These are phyloP conservation scores for Fusarium gaditjirri DNA, from an alignment of 2,329 filamentous ascomycete species.

Conservation along the genomic window DNA sequence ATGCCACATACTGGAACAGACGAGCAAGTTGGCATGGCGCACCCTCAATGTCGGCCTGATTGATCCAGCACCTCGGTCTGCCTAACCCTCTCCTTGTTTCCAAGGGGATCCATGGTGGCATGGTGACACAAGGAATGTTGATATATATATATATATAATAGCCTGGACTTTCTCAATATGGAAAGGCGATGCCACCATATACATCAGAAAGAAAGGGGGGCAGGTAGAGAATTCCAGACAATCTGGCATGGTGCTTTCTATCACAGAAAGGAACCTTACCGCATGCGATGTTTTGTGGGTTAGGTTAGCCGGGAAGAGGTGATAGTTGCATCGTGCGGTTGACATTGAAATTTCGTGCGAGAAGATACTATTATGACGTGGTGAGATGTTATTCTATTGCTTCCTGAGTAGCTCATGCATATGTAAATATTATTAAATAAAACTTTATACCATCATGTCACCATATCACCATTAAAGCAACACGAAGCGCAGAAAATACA, in stretches of 20 bases:
- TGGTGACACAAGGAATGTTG: background rate
- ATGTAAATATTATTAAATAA: background rate
- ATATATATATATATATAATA: background rate
- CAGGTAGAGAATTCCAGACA: background rate
- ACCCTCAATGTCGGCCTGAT: background rate
- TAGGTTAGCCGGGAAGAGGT: background rate
- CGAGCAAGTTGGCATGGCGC: background rate
- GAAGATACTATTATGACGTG: conserved; percentile 6
- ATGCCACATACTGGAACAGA: background rate
- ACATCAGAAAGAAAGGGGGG: background rate
- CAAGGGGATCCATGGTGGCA: background rate
- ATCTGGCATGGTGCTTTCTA: background rate
- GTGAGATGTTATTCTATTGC: background rate
- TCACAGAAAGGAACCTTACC: background rate
- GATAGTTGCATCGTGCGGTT: background rate
- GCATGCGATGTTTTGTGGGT: background rate
- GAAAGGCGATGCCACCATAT: background rate
- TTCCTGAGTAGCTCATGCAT: background rate
- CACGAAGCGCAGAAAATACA: background rate
- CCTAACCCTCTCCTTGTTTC: background rate
- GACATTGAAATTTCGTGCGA: background rate
- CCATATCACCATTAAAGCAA: background rate
- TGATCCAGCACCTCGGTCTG: background rate
- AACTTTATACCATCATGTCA: background rate
- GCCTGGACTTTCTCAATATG: background rate